Conservation (phyloP, 2,329 filamentous ascomycete genomes). For the Lasiodiplodia hormozganensis region DNA sequence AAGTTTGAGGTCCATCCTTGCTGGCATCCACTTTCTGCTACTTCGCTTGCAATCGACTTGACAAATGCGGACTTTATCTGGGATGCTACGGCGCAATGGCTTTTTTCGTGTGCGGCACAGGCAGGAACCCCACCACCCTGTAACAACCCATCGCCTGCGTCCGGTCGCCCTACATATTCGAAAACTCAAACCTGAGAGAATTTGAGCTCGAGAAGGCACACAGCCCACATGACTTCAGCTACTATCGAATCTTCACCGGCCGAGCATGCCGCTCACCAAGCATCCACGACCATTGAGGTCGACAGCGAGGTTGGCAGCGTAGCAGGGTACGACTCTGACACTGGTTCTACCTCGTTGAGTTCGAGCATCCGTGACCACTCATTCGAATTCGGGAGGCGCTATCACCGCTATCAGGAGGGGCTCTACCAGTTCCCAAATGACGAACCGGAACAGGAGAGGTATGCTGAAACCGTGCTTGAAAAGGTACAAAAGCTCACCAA, state of each 20-base stretch:
- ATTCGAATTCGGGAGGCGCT: slow-evolving; percentile 26
- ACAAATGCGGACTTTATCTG: background rate
- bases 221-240: background rate
- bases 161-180: background rate
- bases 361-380: slow-evolving; percentile 42
- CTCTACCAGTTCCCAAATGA: slow-evolving; percentile 46
- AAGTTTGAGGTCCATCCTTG: background rate
- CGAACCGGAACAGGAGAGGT: slow-evolving; percentile 51
- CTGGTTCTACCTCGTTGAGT: slow-evolving; percentile 33
- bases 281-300: slow-evolving; percentile 50
- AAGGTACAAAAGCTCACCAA: slow-evolving; percentile 6
- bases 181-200: no score
- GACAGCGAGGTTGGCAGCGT: slow-evolving; percentile 43
- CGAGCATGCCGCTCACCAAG: slow-evolving; percentile 28
- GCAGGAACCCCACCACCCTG: background rate
- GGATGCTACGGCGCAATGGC: background rate
- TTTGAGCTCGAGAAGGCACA: background rate
- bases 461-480: slow-evolving; percentile 37
- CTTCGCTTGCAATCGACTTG: background rate
- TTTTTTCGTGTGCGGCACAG: background rate
- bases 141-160: background rate
- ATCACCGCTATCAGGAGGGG: slow-evolving; percentile 39
- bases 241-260: slow-evolving; percentile 47
- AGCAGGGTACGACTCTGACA: slow-evolving; percentile 34
- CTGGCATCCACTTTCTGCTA: background rate